Percentiles rank a stretch among this genome's conserved stretches.
Evolutionary conservation across 345 rosid genomes (phyloP).

Genomic region (Populus ilicifolia): DNA sequence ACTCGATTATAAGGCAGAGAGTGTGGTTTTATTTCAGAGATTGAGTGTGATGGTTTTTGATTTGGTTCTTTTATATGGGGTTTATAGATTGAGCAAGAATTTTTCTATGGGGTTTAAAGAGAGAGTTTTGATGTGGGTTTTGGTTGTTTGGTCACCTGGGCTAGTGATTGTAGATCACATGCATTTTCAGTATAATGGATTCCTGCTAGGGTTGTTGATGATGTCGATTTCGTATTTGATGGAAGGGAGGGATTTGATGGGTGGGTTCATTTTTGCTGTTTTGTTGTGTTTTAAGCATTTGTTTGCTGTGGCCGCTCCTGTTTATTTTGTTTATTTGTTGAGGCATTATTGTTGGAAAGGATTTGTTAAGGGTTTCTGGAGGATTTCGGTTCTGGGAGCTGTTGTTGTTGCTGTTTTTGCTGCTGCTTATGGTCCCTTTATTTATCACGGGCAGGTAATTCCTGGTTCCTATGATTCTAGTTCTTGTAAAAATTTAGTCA

Average conservation of each 20-base stretch:
- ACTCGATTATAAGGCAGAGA: constrained; percentile 44
- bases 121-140: constrained; percentile 48
- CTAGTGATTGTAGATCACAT: constrained; percentile 79
- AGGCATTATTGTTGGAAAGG: constrained; percentile 83
- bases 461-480: neutral
- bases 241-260: constrained; percentile 74
- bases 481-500: neutral
- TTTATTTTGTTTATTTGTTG: constrained; percentile 77
- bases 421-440: constrained; percentile 71
- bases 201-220: constrained; percentile 69
- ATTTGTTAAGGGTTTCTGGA: constrained; percentile 42
- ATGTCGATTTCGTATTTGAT: constrained; percentile 71
- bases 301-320: constrained; percentile 92
- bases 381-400: constrained; percentile 52
- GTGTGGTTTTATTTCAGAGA: constrained; percentile 67
- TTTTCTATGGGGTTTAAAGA: constrained; percentile 21
- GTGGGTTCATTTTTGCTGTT: constrained; percentile 73
- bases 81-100: constrained; percentile 42
- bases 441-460: constrained; percentile 72
- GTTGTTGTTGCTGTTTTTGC: constrained; percentile 64
- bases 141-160: constrained; percentile 82
- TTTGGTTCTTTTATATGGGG: constrained; percentile 54
- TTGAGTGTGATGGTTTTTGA: constrained; percentile 68
- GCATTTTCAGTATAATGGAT: constrained; percentile 96
- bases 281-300: constrained; percentile 87